phyloP scores from a whole-genome alignment of 495 filamentous ascomycete genomes.

The Penicillium antarcticum region DNA sequence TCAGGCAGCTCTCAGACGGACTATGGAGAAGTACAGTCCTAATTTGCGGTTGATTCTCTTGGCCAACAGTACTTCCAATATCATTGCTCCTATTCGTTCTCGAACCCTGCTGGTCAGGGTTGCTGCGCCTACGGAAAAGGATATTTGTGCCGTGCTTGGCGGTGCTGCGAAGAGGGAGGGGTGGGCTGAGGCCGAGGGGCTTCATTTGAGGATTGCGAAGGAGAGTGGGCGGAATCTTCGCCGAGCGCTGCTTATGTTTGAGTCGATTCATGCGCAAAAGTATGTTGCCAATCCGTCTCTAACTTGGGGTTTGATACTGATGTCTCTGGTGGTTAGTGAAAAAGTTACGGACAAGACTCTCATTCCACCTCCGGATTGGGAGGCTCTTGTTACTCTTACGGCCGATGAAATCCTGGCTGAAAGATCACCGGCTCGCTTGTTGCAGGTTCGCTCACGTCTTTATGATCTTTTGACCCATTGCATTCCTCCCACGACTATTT shows the following conservation, averaged over 20 bases:
- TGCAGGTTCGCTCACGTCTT: conserved; percentile 84
- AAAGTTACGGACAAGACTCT: conserved; percentile 82
- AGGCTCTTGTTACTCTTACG: conserved; percentile 80
- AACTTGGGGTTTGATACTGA: conserved; percentile 11
- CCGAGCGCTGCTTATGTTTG: conserved; percentile 88
- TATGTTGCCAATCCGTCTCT: conserved; percentile 35
- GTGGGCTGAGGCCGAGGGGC: conserved; percentile 62
- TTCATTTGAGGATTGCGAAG: conserved; percentile 81
- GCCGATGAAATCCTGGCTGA: conserved; percentile 90
- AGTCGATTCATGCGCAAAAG: conserved; percentile 96
- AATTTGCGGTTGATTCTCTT: conserved; percentile 88
- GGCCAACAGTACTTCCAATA: conserved; percentile 93
- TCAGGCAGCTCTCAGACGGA: conserved; percentile 88
- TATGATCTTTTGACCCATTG: conserved; percentile 97
- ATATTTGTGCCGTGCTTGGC: conserved; percentile 77
- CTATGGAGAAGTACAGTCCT: conserved; percentile 99
- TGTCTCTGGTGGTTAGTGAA: conserved; percentile 55
- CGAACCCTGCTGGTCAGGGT: conserved; percentile 88
- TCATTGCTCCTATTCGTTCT: conserved; percentile 92
- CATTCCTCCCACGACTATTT: conserved; percentile 86
- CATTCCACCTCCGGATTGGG: conserved; percentile 95
- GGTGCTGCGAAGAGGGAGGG: conserved; percentile 73
- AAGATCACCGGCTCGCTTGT: conserved; percentile 78
- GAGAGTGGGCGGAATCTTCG: conserved; percentile 92
- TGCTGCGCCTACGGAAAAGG: conserved; percentile 77